Percentiles rank a stretch among this genome's conserved stretches.
Conservation (phyloP, 2,329 filamentous ascomycete species). For the Neurospora sp. region DNA sequence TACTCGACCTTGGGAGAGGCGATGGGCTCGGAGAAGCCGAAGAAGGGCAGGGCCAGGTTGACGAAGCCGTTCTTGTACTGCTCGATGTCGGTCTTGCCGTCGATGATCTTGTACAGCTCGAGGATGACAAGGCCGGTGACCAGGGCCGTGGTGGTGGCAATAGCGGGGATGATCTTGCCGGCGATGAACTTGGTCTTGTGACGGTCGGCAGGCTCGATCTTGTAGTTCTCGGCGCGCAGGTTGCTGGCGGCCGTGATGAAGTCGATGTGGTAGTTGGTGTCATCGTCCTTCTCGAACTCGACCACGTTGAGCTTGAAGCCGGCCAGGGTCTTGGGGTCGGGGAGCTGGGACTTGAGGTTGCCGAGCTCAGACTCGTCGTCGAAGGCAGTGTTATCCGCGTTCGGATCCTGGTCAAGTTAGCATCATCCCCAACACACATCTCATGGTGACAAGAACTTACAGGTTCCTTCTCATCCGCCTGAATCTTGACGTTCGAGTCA, state of each 20-base stretch:
- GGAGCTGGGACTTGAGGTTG: constrained; percentile 62
- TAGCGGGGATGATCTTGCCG: constrained; percentile 97
- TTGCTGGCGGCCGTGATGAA: constrained; percentile 98
- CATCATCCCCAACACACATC: too few relatives aligned
- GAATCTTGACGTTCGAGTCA: constrained; percentile 86
- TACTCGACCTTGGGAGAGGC: constrained; percentile 89
- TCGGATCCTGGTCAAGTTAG: constrained; percentile 57
- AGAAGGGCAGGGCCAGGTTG: constrained; percentile 93
- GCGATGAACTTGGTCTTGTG: constrained; percentile 99
- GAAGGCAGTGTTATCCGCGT: constrained; percentile 50
- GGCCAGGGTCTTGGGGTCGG: constrained; percentile 67
- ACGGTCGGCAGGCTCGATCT: constrained; percentile 81
- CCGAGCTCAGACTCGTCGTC: constrained; percentile 71
- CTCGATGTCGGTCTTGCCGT: constrained; percentile 92
- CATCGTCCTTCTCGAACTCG: constrained; percentile 96
- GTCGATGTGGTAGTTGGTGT: constrained; percentile 96
- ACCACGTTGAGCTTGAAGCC: constrained; percentile 87
- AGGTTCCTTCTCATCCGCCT: constrained; percentile 89
- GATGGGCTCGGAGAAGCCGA: constrained; percentile 96
- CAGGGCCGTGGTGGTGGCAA: constrained; percentile 91
- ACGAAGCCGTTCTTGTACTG: constrained; percentile 99
- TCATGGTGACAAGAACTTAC: constrained; percentile 27
- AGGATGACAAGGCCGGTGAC: constrained; percentile 89
- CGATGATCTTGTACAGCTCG: constrained; percentile 92
- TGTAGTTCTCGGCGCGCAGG: constrained; percentile 94